Percentiles rank a stretch among this genome's conserved stretches.
Evolutionary conservation across 495 filamentous ascomycete genomes (phyloP).

Genomic region (Penicillium egyptiacum): DNA sequence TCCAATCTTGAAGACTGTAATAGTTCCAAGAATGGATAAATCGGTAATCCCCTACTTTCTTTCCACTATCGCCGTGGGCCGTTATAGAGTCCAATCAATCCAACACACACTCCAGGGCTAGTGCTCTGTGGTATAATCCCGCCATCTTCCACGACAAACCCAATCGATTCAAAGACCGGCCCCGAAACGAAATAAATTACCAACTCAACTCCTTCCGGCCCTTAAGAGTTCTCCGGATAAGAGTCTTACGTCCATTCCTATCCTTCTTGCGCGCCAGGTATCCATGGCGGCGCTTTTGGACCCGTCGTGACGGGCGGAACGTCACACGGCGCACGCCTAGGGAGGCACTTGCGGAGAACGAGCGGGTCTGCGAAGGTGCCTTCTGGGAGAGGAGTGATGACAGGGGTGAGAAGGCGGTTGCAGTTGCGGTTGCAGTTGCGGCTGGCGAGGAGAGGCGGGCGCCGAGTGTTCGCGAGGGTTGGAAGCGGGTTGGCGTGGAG

Average conservation of each 20-base stretch:
- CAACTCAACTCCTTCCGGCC: conserved; percentile 61
- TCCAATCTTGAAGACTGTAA: conserved; percentile 15
- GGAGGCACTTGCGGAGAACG: conserved; percentile 44
- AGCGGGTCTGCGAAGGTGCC: conserved; percentile 33
- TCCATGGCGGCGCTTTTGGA: conserved; percentile 70
- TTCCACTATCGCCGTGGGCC: not conserved
- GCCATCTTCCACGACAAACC: not conserved
- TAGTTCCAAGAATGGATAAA: not conserved
- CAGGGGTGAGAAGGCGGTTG: conserved; percentile 24
- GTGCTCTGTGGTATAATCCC: conserved; percentile 6
- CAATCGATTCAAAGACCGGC: not conserved
- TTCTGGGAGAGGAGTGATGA: conserved; percentile 27
- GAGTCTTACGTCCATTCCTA: conserved; percentile 54
- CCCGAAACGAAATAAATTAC: conserved; percentile 24
- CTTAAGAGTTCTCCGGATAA: conserved; percentile 60
- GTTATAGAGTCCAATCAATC: not conserved
- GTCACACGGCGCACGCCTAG: conserved; percentile 59
- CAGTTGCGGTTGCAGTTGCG: conserved; percentile 14
- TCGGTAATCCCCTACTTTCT: not conserved
- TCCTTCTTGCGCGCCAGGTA: conserved; percentile 61
- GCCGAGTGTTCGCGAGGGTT: conserved; percentile 29
- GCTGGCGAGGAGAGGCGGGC: conserved; percentile 18
- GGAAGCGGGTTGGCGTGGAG: conserved; percentile 32
- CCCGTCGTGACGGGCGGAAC: conserved; percentile 64
- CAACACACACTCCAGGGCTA: not conserved